Evolutionary conservation across 1,284 basidiomycete species (phyloP).

Genomic region (Schizophyllum commune): DNA sequence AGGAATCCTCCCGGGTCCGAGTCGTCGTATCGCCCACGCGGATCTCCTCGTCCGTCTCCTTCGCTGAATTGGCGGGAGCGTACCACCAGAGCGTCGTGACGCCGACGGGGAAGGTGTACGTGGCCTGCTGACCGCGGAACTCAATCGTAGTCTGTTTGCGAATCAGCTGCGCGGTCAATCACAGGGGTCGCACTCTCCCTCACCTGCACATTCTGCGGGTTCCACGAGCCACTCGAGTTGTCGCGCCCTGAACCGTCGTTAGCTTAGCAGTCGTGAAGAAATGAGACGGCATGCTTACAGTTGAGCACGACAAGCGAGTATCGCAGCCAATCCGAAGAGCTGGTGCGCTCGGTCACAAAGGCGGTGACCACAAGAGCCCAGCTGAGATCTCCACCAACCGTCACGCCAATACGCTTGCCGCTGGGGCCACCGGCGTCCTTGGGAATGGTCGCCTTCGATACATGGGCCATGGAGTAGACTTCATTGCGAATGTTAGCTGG

Average conservation of each 20-base stretch:
- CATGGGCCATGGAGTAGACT: conserved; percentile 72
- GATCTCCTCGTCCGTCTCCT: too few relatives aligned
- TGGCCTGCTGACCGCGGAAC: conserved; percentile 62
- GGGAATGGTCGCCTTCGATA: conserved; percentile 66
- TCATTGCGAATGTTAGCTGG: conserved; percentile 3
- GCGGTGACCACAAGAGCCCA: conserved; percentile 59
- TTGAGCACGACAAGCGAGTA: conserved; percentile 69
- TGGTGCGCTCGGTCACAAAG: conserved; percentile 52
- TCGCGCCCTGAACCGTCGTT: too few relatives aligned
- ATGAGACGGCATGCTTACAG: conserved; percentile 29
- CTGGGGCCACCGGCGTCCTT: conserved; percentile 60
- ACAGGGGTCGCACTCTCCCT: too few relatives aligned
- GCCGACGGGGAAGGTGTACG: conserved; percentile 32
- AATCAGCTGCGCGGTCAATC: neutral
- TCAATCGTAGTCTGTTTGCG: conserved; percentile 46
- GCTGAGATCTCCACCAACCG: conserved; percentile 45
- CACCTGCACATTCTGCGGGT: conserved; percentile 46
- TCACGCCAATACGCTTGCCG: conserved; percentile 57
- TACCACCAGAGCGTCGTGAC: conserved; percentile 13
- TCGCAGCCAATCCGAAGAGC: conserved; percentile 47
- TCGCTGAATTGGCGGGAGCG: too few relatives aligned
- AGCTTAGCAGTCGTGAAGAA: conserved; percentile 21
- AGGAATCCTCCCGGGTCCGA: too few relatives aligned
- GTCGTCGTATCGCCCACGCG: too few relatives aligned
- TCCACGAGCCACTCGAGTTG: conserved; percentile 38